A percentile compares a stretch with the other conserved stretches of the same genome.
Evolutionary conservation across 2,329 filamentous ascomycete species (phyloP).

Genomic region (Eutypa lata): DNA sequence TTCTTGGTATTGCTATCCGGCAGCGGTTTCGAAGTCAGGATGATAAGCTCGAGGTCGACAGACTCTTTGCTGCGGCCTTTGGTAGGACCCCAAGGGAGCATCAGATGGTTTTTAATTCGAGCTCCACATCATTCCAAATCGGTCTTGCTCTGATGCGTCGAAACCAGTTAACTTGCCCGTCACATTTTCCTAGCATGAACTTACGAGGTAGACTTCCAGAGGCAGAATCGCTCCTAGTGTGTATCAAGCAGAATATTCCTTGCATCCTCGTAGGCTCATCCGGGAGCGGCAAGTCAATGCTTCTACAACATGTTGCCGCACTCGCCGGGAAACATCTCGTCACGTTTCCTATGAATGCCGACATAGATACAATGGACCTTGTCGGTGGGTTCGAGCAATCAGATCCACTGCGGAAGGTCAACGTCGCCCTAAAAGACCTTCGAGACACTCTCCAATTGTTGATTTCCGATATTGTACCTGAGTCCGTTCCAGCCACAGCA

Average conservation of each 20-base stretch:
- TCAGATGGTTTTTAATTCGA: slow-evolving; percentile 71
- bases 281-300: slow-evolving; percentile 80
- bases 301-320: slow-evolving; percentile 79
- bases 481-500: slow-evolving; percentile 42
- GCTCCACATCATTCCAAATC: slow-evolving; percentile 66
- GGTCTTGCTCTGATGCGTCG: slow-evolving; percentile 71
- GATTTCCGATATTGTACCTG: slow-evolving; percentile 46
- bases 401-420: slow-evolving; percentile 72
- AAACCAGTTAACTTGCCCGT: slow-evolving; percentile 50
- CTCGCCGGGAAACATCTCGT: slow-evolving; percentile 72
- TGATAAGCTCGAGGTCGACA: slow-evolving; percentile 64
- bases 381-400: slow-evolving; percentile 96
- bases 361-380: slow-evolving; percentile 95
- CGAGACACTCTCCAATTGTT: slow-evolving; percentile 42
- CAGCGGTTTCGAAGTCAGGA: slow-evolving; percentile 76
- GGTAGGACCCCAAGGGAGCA: slow-evolving; percentile 48
- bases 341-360: slow-evolving; percentile 86
- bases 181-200: slow-evolving; percentile 49
- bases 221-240: slow-evolving; percentile 83
- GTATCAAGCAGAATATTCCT: slow-evolving; percentile 81
- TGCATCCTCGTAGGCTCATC: slow-evolving; percentile 84
- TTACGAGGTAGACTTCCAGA: slow-evolving; percentile 60
- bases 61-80: slow-evolving; percentile 66
- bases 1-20: slow-evolving; percentile 77
- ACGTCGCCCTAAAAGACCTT: slow-evolving; percentile 49